These are phyloP conservation scores for Monilinia fructigena DNA, from an alignment of 2,329 filamentous ascomycete species.

Conservation along the genomic window DNA sequence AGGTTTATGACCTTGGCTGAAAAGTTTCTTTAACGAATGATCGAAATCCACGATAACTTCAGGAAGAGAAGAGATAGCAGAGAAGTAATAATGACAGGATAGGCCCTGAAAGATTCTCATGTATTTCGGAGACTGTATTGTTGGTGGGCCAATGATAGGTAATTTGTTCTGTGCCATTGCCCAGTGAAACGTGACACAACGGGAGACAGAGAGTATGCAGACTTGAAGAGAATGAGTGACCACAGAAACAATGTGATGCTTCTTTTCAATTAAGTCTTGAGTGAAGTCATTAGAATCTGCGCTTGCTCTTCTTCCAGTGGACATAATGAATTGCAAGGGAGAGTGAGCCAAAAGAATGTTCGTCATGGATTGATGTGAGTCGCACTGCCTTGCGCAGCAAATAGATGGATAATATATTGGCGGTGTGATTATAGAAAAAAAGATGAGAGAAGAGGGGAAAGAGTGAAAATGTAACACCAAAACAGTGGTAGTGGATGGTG, in stretches of 20 bases:
- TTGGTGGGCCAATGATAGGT: constrained; percentile 14
- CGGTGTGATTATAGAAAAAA: constrained; percentile 13
- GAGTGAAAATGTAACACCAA: background rate
- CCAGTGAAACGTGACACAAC: constrained; percentile 18
- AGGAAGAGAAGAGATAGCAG: constrained; percentile 1
- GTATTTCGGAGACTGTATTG: background rate
- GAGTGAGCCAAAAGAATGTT: background rate
- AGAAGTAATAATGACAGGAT: constrained; percentile 18
- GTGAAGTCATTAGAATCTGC: constrained; percentile 9
- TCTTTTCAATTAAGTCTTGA: constrained; percentile 8
- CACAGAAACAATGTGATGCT: background rate
- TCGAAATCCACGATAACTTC: constrained; percentile 20
- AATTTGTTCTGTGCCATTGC: constrained; percentile 6
- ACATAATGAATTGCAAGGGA: background rate
- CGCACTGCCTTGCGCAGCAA: constrained; percentile 18
- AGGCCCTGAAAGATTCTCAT: constrained; percentile 16
- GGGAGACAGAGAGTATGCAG: constrained; percentile 10
- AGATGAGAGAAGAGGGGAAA: constrained; percentile 8
- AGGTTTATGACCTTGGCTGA: constrained; percentile 20
- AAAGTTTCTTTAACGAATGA: constrained; percentile 17
- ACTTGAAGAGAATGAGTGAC: constrained; percentile 1
- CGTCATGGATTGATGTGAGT: constrained; percentile 9
- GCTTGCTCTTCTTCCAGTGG: constrained; percentile 17
- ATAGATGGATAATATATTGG: background rate
- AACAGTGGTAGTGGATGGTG: background rate